Evolutionary conservation across 1,284 basidiomycete genomes (phyloP), one percentile per base, ranked within the genome.

Genomic region (Mycena sp.): DNA sequence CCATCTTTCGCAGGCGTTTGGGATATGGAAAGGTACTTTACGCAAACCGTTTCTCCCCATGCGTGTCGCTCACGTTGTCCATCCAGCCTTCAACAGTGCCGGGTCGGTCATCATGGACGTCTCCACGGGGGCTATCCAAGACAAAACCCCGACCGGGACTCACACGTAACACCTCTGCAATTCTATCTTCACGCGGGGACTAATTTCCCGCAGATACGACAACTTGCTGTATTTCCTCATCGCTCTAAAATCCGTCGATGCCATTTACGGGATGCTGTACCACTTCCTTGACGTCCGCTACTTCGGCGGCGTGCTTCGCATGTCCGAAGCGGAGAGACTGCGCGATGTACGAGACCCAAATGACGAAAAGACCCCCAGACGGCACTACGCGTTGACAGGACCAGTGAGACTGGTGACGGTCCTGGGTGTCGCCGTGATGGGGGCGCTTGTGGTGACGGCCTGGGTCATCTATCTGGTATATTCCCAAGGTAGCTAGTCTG

Each of bases 221-320:
- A 62, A 62, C 29, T 53, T 62, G n/a, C 16, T 62, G 21, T 62
- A 62, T 23, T 38, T 62, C 25, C 61, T 62, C 54, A 62, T 62
- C 23, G 54, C 61, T 9, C 53, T 62, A 43, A 50, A 62, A 35
- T 30, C 37, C 48, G 44, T 62, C 19, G 61, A 62, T 41, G 52
- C 57, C 35, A 10, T 62, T n/a, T 62, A 62, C 37, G 61, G 61
- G 17, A 38, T 62, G 29, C 28, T 56, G 4, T 62, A 62, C 46
- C 44, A 57, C 26, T 4, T 50, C 19, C 54, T 62, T 16, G 61
- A 62, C 16, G 21, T 10, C 16, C 43, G 61, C 32, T 51, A 62
- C 19, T 62, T 58, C 32, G 61, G 55, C 9, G 16, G 41, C 17
- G 49, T 63, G 17, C 35, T 63, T 21, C 30, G 46, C 26, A 63